phyloP scores from a whole-genome alignment of 73 alveolate species.

The Paraurostyla sp. region DNA sequence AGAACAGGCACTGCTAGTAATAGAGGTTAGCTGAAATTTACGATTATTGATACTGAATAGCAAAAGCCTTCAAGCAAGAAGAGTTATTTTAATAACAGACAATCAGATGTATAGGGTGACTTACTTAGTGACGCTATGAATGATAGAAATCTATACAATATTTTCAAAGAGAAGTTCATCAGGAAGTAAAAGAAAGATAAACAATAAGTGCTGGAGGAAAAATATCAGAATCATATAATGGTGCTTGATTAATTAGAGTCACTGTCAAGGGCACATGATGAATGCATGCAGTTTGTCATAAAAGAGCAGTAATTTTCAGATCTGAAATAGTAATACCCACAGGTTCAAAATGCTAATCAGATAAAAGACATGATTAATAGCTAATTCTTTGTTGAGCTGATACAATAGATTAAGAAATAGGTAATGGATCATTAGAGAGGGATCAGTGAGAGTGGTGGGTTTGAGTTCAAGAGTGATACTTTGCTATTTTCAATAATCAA shows the following conservation, averaged over 20 bases:
- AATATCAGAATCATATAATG: background rate
- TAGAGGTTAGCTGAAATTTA: no score
- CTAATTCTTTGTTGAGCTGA: background rate
- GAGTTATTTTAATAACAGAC: no score
- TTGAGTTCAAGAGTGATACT: constrained; percentile 15
- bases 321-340: no score
- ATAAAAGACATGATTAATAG: constrained; percentile 23
- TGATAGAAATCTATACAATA: background rate
- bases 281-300: background rate
- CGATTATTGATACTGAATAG: no score
- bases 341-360: no score
- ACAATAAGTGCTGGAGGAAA: background rate
- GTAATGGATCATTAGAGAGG: background rate
- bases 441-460: background rate
- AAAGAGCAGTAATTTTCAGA: no score
- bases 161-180: background rate
- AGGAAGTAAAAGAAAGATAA: background rate
- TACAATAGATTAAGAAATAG: background rate
- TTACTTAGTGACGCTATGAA: background rate
- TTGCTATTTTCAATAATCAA: background rate
- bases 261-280: background rate
- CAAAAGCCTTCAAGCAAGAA: no score
- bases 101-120: background rate
- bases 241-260: constrained; percentile 19
- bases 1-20: no score